These are phyloP conservation scores for Tetraselmis striata DNA, from an alignment of 139 green algal genomes.

Conservation along the genomic window DNA sequence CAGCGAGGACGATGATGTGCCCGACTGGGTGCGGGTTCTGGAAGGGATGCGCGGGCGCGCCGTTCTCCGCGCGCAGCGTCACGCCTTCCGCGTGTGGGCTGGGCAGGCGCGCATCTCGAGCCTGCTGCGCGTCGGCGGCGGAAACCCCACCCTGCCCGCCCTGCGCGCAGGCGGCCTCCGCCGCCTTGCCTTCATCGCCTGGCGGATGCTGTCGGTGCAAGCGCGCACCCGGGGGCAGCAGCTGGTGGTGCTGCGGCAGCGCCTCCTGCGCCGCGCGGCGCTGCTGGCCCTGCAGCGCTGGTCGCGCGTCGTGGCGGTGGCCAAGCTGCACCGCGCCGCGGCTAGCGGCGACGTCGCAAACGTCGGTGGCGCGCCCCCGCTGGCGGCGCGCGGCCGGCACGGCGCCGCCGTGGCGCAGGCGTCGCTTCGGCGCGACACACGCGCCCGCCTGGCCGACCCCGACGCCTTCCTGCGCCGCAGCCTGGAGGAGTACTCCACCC, in stretches of 20 bases:
- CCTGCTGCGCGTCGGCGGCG: neutral
- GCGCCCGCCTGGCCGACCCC: neutral
- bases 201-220: neutral
- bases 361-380: neutral
- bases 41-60: neutral
- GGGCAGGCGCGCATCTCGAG: neutral
- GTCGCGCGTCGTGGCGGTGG: neutral
- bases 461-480: neutral
- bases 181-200: neutral
- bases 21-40: neutral
- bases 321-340: neutral
- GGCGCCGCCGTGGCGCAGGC: neutral
- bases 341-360: no score
- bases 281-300: neutral
- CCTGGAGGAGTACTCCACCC: neutral
- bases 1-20: no score
- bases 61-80: neutral
- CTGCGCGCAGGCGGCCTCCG: neutral
- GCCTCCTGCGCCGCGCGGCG: neutral
- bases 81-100: neutral
- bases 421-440: neutral
- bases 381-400: neutral
- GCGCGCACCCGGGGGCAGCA: neutral
- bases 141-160: neutral
- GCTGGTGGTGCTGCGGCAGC: neutral